These are phyloP conservation scores for Lablab purpureus DNA, from an alignment of 306 rosid genomes.

Conservation along the genomic window DNA sequence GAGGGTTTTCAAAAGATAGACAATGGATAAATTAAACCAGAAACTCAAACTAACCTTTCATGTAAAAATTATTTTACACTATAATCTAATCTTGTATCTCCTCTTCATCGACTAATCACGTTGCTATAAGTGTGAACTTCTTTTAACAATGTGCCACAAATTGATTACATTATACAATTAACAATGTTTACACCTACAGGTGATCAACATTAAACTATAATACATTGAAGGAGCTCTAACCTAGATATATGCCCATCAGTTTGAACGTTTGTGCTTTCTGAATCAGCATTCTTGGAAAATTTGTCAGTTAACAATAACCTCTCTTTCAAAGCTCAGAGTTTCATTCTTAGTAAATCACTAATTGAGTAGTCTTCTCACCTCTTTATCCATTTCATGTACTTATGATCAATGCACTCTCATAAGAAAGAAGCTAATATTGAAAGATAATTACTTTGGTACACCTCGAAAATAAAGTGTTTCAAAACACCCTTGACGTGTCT, in stretches of 20 bases:
- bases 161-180: not conserved
- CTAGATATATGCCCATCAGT: constrained; percentile 64
- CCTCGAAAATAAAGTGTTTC: too few relatives aligned
- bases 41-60: constrained; percentile 5
- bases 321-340: constrained; percentile 73
- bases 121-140: constrained; percentile 3
- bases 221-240: constrained; percentile 54
- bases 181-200: not conserved
- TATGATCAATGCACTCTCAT: constrained; percentile 38
- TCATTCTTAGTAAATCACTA: constrained; percentile 78
- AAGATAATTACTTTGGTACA: too few relatives aligned
- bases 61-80: constrained; percentile 30
- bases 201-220: constrained; percentile 36
- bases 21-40: constrained; percentile 16
- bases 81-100: not conserved
- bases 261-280: constrained; percentile 51
- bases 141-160: constrained; percentile 6
- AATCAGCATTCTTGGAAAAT: constrained; percentile 59
- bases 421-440: constrained; percentile 28
- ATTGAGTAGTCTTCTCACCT: constrained; percentile 78
- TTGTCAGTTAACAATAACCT: constrained; percentile 69
- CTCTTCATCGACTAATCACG: constrained; percentile 16
- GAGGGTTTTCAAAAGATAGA: constrained; percentile 38
- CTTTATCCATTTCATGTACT: constrained; percentile 90
- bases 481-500: too few relatives aligned